Evolutionary conservation across 2,329 filamentous ascomycete species (phyloP).

Genomic region (Dactylellina cionopaga): DNA sequence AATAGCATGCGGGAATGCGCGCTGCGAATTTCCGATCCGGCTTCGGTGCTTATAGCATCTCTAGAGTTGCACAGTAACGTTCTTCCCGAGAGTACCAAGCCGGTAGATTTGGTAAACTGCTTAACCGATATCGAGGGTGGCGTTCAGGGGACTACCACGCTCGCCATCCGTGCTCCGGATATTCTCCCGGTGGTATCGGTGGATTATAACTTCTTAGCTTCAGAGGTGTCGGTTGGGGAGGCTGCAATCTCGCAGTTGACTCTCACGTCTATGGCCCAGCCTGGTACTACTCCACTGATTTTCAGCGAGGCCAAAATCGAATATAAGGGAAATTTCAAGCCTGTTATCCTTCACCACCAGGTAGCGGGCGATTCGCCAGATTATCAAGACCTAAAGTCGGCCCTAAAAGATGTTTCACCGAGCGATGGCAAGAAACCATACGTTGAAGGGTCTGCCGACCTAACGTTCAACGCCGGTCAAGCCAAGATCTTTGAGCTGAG

Average conservation of each 20-base stretch:
- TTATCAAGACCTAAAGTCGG: constrained; percentile 39
- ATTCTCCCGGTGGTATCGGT: constrained; percentile 67
- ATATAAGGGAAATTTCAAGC: constrained; percentile 70
- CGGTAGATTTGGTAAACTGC: constrained; percentile 66
- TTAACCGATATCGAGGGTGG: constrained; percentile 65
- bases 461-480: constrained; percentile 74
- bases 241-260: constrained; percentile 69
- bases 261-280: constrained; percentile 68
- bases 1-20: constrained; percentile 72
- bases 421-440: constrained; percentile 53
- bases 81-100: constrained; percentile 59
- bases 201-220: constrained; percentile 69
- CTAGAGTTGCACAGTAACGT: constrained; percentile 72
- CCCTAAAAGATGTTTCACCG: constrained; percentile 46
- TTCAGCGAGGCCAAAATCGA: constrained; percentile 67
- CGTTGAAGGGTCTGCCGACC: constrained; percentile 61
- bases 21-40: constrained; percentile 65
- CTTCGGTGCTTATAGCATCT: constrained; percentile 70
- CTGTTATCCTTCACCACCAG: constrained; percentile 64
- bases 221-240: constrained; percentile 72
- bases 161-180: constrained; percentile 66
- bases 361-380: constrained; percentile 41
- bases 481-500: constrained; percentile 76
- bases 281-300: constrained; percentile 66
- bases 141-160: constrained; percentile 63